Evolutionary conservation across 2,329 filamentous ascomycete species (phyloP), one percentile per base, ranked within the genome.

Genomic region (Aspergillus thermomutatus): DNA sequence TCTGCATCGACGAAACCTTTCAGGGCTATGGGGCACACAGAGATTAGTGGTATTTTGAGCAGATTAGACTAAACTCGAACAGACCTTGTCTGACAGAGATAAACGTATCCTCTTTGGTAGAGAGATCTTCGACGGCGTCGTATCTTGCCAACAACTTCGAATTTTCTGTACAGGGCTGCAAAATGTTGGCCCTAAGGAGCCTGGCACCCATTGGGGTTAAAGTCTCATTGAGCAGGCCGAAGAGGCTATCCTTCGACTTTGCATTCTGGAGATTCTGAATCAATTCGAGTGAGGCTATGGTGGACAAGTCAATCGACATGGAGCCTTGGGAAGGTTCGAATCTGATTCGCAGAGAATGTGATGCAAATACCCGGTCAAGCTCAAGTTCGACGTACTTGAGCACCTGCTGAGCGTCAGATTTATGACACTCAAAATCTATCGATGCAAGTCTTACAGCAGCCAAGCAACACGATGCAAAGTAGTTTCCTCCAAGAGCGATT

Each of bases 281-380:
- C 5, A 99, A 81, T 71, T 99, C 94, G 3, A 99, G 79, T 0
- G 91, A 91, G 40, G 87, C 83, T 27, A 97, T 91, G 0, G 92
- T 96, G 0, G 91, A 88, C 2, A 94, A 82, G 66, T 97, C 93
- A 64, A 97, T 95, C 84, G 96, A 91, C 92, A 97, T 96, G 0
- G 91, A 90, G 25, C 93, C 90, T 69, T 96, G 90, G 0, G 91
- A 92, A 1, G 92, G 89, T 66, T 93, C 88, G 64, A 96, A 97
- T 60, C 86, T 88, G 67, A 97, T 88, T 3, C 91, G 86, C 31
- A 97, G 82, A 21, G 92, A 92, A 69, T 94, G 88, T n/a, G 82
- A 80, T 3, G 86, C 81, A 69, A 96, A 94, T 0, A 82, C 84
- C 58, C 88, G 81, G 3, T 80, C 80, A 59, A 91, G 81, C 6